Base-by-base conservation (phyloP, 352 stramenopile genomes). In the Poterioochromonas sp. region DNA sequence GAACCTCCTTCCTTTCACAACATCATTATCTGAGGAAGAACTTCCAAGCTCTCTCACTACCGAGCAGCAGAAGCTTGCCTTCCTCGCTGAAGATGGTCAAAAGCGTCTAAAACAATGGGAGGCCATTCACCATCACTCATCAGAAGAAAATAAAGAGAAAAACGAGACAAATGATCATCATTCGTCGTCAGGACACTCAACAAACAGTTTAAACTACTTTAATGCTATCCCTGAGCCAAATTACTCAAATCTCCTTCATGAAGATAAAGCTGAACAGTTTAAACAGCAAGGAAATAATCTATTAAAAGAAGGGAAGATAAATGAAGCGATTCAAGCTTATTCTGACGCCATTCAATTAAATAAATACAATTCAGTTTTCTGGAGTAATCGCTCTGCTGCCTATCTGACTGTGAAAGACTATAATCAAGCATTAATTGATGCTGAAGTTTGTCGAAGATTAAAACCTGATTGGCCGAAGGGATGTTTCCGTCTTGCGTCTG, bases 391-490 rank as follows among this genome's bases (percentile, higher is more conserved):
- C 34, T 85, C 82, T 35, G 85, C 84, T 2, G 85, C 80, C 29
- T 84, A 83, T 39, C 65, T 86, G 41, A 73, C 79, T 5, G 44
- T 83, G n/a, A 70, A 77, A 65, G 64, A 82, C n/a, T 37, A 49
- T 44, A 49, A 82, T 29, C 79, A 82, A 37, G 85, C 86, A 40
- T 68, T 89, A 15, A 18, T 54, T 26, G 86, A 89, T 79, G 86
- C 86, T 5, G 80, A 83, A 49, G 68, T 88, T 51, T 78, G 63
- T 26, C 58, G 83, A 1, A 35, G 49, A 40, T 54, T 88, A 18
- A 73, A 80, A 53, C 85, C 85, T 64, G 77, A 86, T 40, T 89
- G 85, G 85, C 76, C 74, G 1, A 89, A 89, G 77, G 85, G 82
- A 18, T 85, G 79, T 63, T 89, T 86, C 78, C 80, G 85, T 37